Evolutionary conservation across 2,329 filamentous ascomycete species (phyloP).

Genomic region (Aspergillus sp.): DNA sequence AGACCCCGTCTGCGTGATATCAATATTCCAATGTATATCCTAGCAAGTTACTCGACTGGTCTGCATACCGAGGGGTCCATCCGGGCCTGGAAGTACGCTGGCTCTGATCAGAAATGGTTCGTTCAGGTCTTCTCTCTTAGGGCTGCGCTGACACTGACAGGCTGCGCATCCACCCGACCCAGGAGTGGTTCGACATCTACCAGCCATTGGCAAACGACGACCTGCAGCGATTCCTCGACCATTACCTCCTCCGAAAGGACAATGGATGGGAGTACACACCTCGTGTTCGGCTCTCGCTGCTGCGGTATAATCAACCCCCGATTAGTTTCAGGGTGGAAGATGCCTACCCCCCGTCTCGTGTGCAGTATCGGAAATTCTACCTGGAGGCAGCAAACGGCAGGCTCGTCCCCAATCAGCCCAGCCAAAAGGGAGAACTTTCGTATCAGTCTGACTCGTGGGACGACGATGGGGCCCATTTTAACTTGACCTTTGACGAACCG

Average conservation of each 20-base stretch:
- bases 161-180: constrained; percentile 8
- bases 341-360: constrained; percentile 7
- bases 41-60: constrained; percentile 24
- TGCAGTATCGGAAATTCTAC: constrained; percentile 3
- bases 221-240: constrained; percentile 5
- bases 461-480: constrained; percentile 31
- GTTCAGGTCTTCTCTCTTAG: neutral
- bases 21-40: constrained; percentile 23
- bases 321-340: neutral
- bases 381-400: neutral
- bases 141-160: neutral
- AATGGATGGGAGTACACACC: constrained; percentile 12
- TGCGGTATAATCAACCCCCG: neutral
- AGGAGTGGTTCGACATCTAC: constrained; percentile 12
- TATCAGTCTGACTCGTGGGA: constrained; percentile 33
- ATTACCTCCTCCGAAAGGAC: constrained; percentile 2
- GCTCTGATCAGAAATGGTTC: constrained; percentile 20
- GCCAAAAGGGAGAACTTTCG: too few relatives aligned
- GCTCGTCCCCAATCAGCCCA: neutral
- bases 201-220: constrained; percentile 9
- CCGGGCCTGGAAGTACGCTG: constrained; percentile 15
- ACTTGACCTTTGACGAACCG: constrained; percentile 38
- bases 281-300: constrained; percentile 6
- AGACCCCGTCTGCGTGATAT: neutral
- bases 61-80: constrained; percentile 25